These are phyloP conservation scores for Cucurbitaria berberidis DNA, from an alignment of 2,329 filamentous ascomycete species.

Conservation along the genomic window DNA sequence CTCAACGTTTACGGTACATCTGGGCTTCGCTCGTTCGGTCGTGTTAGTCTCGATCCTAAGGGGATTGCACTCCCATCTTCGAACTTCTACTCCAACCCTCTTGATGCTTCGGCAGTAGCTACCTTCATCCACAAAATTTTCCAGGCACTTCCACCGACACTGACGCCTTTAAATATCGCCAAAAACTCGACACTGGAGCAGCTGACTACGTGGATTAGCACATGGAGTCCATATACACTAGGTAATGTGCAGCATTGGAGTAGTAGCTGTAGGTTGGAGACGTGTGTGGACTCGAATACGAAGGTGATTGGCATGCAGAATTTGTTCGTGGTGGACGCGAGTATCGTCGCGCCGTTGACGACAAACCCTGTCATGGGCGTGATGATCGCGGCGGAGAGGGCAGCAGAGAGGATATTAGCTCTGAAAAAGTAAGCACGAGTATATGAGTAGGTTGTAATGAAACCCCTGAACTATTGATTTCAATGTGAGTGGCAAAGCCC, in stretches of 20 bases:
- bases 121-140: slow-evolving; percentile 61
- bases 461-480: no score
- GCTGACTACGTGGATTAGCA: slow-evolving; percentile 59
- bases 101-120: slow-evolving; percentile 58
- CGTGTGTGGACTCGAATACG: slow-evolving; percentile 57
- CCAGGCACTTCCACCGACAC: slow-evolving; percentile 50
- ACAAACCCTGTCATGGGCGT: slow-evolving; percentile 63
- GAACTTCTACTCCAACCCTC: slow-evolving; percentile 55
- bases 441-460: not conserved
- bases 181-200: slow-evolving; percentile 55
- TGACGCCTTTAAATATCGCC: slow-evolving; percentile 59
- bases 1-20: slow-evolving; percentile 65
- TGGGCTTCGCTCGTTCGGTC: slow-evolving; percentile 58
- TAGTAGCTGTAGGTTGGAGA: slow-evolving; percentile 58
- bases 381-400: slow-evolving; percentile 61
- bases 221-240: slow-evolving; percentile 54
- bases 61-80: slow-evolving; percentile 52
- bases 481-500: no score
- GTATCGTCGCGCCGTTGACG: slow-evolving; percentile 58
- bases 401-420: slow-evolving; percentile 56
- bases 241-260: slow-evolving; percentile 63
- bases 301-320: slow-evolving; percentile 58
- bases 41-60: slow-evolving; percentile 54
- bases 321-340: slow-evolving; percentile 60
- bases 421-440: slow-evolving; percentile 2